Percentiles rank a stretch among this genome's conserved stretches.
Conservation (phyloP, 306 rosid species). For the Astragalus membranaceus region DNA sequence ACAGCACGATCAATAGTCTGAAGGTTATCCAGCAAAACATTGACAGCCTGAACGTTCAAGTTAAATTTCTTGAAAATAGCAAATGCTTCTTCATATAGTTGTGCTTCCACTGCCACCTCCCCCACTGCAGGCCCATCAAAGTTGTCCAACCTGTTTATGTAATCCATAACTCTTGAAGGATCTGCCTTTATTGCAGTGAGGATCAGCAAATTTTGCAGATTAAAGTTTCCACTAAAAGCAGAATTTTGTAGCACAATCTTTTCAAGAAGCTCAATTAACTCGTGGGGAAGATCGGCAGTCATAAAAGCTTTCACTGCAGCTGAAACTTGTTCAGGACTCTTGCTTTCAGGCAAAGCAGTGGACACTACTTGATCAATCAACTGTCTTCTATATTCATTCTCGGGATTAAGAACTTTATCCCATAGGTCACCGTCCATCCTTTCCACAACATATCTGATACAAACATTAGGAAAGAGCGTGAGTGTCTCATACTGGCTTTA, state of each 20-base stretch:
- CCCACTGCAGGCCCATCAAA: conserved; percentile 99
- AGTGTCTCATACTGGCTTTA: background rate
- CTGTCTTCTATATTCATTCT: conserved; percentile 80
- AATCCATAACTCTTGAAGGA: conserved; percentile 97
- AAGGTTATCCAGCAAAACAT: conserved; percentile 73
- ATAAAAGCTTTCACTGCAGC: conserved; percentile 96
- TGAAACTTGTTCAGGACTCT: conserved; percentile 97
- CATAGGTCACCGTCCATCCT: conserved; percentile 93
- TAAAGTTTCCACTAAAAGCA: conserved; percentile 89
- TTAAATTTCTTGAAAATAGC: conserved; percentile 88
- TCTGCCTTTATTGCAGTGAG: conserved; percentile 96
- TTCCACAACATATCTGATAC: conserved; percentile 86
- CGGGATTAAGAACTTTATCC: conserved; percentile 83
- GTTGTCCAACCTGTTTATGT: conserved; percentile 82
- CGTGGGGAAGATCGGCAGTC: conserved; percentile 99
- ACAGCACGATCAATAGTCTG: conserved; percentile 81
- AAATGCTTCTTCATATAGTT: conserved; percentile 80
- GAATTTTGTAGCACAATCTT: conserved; percentile 96
- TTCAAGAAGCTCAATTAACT: conserved; percentile 93
- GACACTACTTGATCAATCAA: conserved; percentile 95
- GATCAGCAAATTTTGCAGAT: conserved; percentile 80
- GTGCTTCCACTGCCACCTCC: conserved; percentile 93
- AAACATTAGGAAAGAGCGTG: conserved; percentile 19
- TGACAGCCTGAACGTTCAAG: conserved; percentile 90
- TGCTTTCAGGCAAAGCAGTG: conserved; percentile 97